phyloP scores from a whole-genome alignment of 768 basidiomycete species.

The Boletellus emodensis region DNA sequence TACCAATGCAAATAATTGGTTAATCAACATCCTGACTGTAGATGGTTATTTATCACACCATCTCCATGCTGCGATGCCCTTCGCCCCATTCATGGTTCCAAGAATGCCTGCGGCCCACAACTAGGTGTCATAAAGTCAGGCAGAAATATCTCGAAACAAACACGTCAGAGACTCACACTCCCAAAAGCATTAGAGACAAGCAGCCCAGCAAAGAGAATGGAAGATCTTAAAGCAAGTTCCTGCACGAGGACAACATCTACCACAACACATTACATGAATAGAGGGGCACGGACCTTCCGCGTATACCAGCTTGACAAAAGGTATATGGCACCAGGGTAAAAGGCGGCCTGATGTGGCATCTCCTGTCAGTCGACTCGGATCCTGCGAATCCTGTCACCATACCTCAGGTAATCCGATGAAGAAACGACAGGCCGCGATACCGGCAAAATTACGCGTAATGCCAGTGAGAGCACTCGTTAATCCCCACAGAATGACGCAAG shows the following conservation, averaged over 20 bases:
- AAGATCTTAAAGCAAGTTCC: slow-evolving; percentile 63
- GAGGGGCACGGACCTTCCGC: slow-evolving; percentile 9
- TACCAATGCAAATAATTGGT: not conserved
- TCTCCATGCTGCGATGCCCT: slow-evolving; percentile 68
- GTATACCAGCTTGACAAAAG: slow-evolving; percentile 29
- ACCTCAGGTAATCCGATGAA: slow-evolving; percentile 64
- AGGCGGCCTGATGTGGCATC: slow-evolving; percentile 42
- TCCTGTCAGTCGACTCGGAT: not conserved
- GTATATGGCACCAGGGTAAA: slow-evolving; percentile 55
- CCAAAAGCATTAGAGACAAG: slow-evolving; percentile 67
- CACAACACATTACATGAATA: not conserved
- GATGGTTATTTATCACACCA: slow-evolving; percentile 38
- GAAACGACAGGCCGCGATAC: slow-evolving; percentile 54
- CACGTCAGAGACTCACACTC: slow-evolving; percentile 37
- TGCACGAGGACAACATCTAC: slow-evolving; percentile 14
- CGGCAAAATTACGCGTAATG: slow-evolving; percentile 51
- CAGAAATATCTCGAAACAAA: not conserved
- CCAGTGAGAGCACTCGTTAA: slow-evolving; percentile 60
- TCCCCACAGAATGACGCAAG: slow-evolving; percentile 61
- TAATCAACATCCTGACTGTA: not conserved
- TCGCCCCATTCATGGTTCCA: slow-evolving; percentile 59
- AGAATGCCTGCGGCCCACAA: slow-evolving; percentile 73
- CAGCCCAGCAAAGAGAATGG: slow-evolving; percentile 54
- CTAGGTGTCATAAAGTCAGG: slow-evolving; percentile 26
- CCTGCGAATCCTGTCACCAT: not conserved